These are phyloP conservation scores for Coriaria nepalensis DNA, from an alignment of 306 rosid genomes.

Conservation along the genomic window DNA sequence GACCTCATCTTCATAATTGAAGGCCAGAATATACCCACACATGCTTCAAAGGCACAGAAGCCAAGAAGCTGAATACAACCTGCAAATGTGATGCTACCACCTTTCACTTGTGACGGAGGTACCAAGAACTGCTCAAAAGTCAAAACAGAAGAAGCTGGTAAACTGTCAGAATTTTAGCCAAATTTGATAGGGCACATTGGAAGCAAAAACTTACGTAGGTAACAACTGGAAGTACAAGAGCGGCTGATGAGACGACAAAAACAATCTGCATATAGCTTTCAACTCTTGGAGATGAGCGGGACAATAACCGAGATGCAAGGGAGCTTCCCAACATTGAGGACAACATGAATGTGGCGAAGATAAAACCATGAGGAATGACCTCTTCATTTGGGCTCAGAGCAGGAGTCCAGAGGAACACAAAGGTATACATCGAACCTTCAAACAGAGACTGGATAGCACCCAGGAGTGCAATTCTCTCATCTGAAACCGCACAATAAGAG, in stretches of 20 bases:
- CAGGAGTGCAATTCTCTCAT: constrained; percentile 68
- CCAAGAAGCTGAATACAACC: constrained; percentile 73
- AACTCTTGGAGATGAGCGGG: constrained; percentile 47
- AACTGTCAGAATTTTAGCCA: not conserved
- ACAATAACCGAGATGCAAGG: constrained; percentile 65
- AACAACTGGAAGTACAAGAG: constrained; percentile 67
- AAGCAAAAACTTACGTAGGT: constrained; percentile 41
- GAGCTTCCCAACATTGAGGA: constrained; percentile 98
- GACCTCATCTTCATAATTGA: constrained; percentile 99
- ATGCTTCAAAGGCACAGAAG: constrained; percentile 82
- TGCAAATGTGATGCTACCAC: constrained; percentile 57
- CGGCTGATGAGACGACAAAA: constrained; percentile 41
- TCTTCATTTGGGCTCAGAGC: constrained; percentile 88
- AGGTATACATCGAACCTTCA: constrained; percentile 95
- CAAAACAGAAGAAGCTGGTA: not conserved
- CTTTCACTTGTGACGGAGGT: constrained; percentile 47
- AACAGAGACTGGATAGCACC: constrained; percentile 91
- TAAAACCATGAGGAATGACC: constrained; percentile 92
- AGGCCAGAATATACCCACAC: constrained; percentile 98
- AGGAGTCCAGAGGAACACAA: constrained; percentile 92
- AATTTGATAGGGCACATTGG: not conserved
- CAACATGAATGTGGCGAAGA: constrained; percentile 92
- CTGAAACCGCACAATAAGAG: constrained; percentile 10
- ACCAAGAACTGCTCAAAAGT: constrained; percentile 43
- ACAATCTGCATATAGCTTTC: constrained; percentile 93